These are phyloP conservation scores for Colletotrichum tamarilloi DNA, from an alignment of 2,329 filamentous ascomycete species.

Conservation along the genomic window DNA sequence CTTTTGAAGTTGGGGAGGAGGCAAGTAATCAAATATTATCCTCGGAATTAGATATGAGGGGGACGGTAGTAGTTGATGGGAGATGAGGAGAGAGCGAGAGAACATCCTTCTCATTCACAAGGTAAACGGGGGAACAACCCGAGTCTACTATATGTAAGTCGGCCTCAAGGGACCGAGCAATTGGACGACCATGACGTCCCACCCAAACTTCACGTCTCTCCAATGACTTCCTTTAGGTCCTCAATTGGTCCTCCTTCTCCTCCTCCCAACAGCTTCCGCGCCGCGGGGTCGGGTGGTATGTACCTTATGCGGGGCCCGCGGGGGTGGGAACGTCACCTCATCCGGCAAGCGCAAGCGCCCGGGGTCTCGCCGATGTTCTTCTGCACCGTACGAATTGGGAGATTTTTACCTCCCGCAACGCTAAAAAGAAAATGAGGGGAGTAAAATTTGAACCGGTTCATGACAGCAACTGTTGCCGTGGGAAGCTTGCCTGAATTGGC, in stretches of 20 bases:
- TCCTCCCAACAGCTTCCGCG: neutral
- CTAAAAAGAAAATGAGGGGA: slow-evolving; percentile 7
- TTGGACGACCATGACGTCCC: slow-evolving; percentile 18
- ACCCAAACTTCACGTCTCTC: neutral
- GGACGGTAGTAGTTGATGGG: neutral
- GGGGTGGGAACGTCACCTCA: slow-evolving; percentile 13
- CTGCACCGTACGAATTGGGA: slow-evolving; percentile 11
- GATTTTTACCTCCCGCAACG: slow-evolving; percentile 20
- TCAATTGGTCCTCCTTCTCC: neutral
- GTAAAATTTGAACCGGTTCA: neutral
- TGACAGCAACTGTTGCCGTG: slow-evolving; percentile 20
- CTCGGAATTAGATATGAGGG: neutral
- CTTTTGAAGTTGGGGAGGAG: neutral
- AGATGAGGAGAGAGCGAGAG: neutral
- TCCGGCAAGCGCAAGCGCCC: slow-evolving; percentile 28
- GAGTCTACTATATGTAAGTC: slow-evolving; percentile 30
- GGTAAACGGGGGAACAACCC: slow-evolving; percentile 5
- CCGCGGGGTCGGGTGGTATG: neutral
- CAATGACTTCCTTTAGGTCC: neutral
- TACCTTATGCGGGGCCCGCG: slow-evolving; percentile 19
- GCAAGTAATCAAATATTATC: neutral
- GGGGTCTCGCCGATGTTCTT: neutral
- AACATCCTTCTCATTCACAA: neutral
- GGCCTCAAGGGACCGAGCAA: slow-evolving; percentile 15
- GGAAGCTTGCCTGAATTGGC: neutral